Percentiles rank a stretch among this genome's conserved stretches.
Evolutionary conservation across 768 basidiomycete genomes (phyloP).

Genomic region (Tricholomella constricta): DNA sequence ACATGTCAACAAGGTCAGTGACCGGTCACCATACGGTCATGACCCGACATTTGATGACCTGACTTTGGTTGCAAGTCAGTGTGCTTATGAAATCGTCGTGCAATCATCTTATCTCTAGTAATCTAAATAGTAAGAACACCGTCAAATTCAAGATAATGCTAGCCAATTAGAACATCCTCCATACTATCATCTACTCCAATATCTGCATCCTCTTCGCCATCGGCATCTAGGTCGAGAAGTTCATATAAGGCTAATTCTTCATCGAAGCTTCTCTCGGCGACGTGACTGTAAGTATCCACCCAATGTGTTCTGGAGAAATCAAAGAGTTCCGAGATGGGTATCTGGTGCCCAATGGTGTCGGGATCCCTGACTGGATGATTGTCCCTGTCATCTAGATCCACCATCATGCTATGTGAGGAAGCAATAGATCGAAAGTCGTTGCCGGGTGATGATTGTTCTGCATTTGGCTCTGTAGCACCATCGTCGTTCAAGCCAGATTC

Average conservation of each 20-base stretch:
- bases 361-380: no score
- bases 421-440: no score
- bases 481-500: no score
- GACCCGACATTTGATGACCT: background rate
- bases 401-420: no score
- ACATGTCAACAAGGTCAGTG: no score
- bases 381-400: no score
- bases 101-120: background rate
- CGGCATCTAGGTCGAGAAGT: slow-evolving; percentile 1
- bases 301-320: background rate
- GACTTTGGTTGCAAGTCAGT: background rate
- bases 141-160: background rate
- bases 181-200: background rate
- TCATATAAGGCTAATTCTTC: slow-evolving; percentile 2
- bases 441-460: no score
- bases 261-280: background rate
- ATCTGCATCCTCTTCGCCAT: slow-evolving; percentile 4
- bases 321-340: background rate
- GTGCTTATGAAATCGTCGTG: no score
- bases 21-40: background rate
- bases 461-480: no score
- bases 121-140: background rate
- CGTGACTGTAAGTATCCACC: background rate
- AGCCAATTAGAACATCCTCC: background rate
- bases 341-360: no score